phyloP scores from a whole-genome alignment of 768 basidiomycete genomes.

The Myochromella boudieri region DNA sequence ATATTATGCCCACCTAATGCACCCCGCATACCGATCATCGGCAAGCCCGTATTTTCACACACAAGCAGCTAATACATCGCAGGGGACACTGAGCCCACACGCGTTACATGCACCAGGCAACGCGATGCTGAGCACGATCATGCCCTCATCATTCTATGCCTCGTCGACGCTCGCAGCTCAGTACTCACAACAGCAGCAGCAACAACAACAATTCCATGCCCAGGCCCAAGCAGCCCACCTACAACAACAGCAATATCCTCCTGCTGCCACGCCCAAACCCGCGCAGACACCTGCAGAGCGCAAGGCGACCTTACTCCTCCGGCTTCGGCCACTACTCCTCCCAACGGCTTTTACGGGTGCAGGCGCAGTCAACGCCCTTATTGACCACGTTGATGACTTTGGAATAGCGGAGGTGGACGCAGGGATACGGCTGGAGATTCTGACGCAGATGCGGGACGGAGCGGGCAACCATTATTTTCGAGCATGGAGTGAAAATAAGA shows the following conservation, averaged over 20 bases:
- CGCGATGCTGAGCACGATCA: conserved; percentile 37
- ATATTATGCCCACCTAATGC: conserved; percentile 46
- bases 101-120: conserved; percentile 61
- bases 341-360: conserved; percentile 66
- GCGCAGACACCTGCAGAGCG: conserved; percentile 48
- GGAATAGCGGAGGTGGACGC: conserved; percentile 66
- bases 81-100: conserved; percentile 70
- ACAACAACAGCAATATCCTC: conserved; percentile 15
- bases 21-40: conserved; percentile 19
- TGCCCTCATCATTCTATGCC: conserved; percentile 32
- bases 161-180: conserved; percentile 17
- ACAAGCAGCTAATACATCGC: conserved; percentile 37
- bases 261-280: conserved; percentile 25
- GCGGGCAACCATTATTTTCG: conserved; percentile 87
- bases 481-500: conserved; percentile 77
- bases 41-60: conserved; percentile 27
- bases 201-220: conserved; percentile 13
- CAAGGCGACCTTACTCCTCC: conserved; percentile 50
- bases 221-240: conserved; percentile 7
- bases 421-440: conserved; percentile 66
- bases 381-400: conserved; percentile 55
- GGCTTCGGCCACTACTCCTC: conserved; percentile 57
- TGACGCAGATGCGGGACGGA: conserved; percentile 79
- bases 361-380: conserved; percentile 63
- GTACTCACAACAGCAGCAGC: conserved; percentile 9